A percentile compares a stretch with the other conserved stretches of the same genome.
These are phyloP conservation scores for Elsinoe ampelina DNA, from an alignment of 2,329 filamentous ascomycete genomes.

Conservation along the genomic window DNA sequence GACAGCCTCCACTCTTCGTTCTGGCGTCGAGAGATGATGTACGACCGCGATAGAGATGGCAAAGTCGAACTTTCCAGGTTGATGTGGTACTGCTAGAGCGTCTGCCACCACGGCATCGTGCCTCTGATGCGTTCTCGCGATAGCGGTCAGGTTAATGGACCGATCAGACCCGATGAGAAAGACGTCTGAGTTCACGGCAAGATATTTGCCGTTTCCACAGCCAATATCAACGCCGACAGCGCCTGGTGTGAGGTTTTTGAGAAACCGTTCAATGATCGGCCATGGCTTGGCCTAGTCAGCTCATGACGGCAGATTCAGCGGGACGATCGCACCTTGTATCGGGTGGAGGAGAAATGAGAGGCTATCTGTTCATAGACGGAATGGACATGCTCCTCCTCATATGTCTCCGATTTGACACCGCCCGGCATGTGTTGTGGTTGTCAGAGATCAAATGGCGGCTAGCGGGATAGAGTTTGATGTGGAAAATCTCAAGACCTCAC, in stretches of 20 bases:
- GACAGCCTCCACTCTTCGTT: slow-evolving; percentile 64
- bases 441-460: background rate
- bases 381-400: slow-evolving; percentile 85
- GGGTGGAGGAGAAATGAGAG: slow-evolving; percentile 71
- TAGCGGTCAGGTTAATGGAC: slow-evolving; percentile 51
- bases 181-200: slow-evolving; percentile 65
- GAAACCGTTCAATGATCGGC: slow-evolving; percentile 79
- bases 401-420: slow-evolving; percentile 30
- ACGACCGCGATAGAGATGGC: slow-evolving; percentile 89
- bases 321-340: slow-evolving; percentile 50
- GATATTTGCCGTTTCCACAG: slow-evolving; percentile 95
- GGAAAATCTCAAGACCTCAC: slow-evolving; percentile 3
- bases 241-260: slow-evolving; percentile 56
- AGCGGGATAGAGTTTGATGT: background rate
- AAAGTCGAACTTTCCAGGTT: slow-evolving; percentile 61
- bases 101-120: slow-evolving; percentile 72
- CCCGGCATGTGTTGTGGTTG: slow-evolving; percentile 2
- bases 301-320: background rate
- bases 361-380: slow-evolving; percentile 83
- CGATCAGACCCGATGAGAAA: slow-evolving; percentile 81
- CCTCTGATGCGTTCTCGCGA: slow-evolving; percentile 48
- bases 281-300: slow-evolving; percentile 63
- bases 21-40: slow-evolving; percentile 78
- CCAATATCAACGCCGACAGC: slow-evolving; percentile 82
- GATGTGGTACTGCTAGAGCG: slow-evolving; percentile 73